A percentile compares a stretch with the other conserved stretches of the same genome.
Evolutionary conservation across 345 rosid species (phyloP).

Genomic region (Limnanthes douglasii): DNA sequence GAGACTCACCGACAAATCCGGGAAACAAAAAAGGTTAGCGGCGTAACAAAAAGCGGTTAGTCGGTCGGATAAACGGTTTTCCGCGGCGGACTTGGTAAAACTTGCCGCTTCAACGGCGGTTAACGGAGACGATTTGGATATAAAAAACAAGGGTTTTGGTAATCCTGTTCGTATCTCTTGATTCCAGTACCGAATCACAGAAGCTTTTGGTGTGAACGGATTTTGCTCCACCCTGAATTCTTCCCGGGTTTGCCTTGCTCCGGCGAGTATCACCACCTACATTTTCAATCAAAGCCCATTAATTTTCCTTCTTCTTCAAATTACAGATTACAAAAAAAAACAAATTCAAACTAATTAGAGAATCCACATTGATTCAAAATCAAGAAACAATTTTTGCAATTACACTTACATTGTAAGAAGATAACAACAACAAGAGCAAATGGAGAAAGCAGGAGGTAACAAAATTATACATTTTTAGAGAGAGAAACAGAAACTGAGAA

Average conservation of each 20-base stretch:
- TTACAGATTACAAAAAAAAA: too few relatives aligned
- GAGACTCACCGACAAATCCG: slow-evolving; percentile 22
- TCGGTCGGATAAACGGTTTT: slow-evolving; percentile 30
- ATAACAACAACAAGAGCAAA: too few relatives aligned
- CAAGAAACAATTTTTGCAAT: too few relatives aligned
- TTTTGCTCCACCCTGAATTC: too few relatives aligned
- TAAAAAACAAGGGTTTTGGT: slow-evolving; percentile 44
- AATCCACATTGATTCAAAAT: too few relatives aligned
- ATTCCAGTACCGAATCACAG: slow-evolving; percentile 78
- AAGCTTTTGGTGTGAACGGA: slow-evolving; percentile 66
- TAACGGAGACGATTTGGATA: slow-evolving; percentile 72
- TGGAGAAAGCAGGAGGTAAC: too few relatives aligned
- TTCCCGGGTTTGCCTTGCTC: slow-evolving; percentile 8
- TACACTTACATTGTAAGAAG: too few relatives aligned
- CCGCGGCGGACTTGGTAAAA: slow-evolving; percentile 52
- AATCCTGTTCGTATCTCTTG: slow-evolving; percentile 24
- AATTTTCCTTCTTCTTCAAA: too few relatives aligned
- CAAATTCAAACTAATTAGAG: too few relatives aligned
- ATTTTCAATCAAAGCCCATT: too few relatives aligned
- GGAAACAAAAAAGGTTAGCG: slow-evolving; percentile 77
- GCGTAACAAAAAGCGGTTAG: slow-evolving; percentile 52
- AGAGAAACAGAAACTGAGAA: not conserved
- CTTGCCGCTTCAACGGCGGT: slow-evolving; percentile 39
- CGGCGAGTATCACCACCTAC: too few relatives aligned
- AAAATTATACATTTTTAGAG: too few relatives aligned